A percentile compares a stretch with the other conserved stretches of the same genome.
These are phyloP conservation scores for Gymnopus androsaceus DNA, from an alignment of 1,284 basidiomycete genomes.

Conservation along the genomic window DNA sequence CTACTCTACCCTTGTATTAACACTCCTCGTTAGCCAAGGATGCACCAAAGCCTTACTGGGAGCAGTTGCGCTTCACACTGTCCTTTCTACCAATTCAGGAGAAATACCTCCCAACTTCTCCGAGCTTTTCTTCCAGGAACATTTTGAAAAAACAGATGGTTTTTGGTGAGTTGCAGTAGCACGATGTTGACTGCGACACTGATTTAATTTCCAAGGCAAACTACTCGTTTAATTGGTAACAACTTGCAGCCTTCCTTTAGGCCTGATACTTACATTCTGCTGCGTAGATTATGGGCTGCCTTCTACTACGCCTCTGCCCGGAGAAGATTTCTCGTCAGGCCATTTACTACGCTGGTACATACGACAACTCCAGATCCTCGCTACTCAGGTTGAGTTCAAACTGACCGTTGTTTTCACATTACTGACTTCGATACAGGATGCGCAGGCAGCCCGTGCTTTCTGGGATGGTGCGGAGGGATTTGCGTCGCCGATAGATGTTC, in stretches of 20 bases:
- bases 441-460: conserved; percentile 4
- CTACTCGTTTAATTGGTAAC: neutral
- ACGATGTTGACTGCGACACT: too few species aligned
- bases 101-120: conserved; percentile 14
- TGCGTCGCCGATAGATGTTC: conserved; percentile 18
- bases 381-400: neutral
- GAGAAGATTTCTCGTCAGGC: conserved; percentile 17
- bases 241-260: neutral
- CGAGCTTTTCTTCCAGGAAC: conserved; percentile 19
- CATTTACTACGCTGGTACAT: conserved; percentile 20
- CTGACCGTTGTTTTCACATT: neutral
- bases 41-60: conserved; percentile 23
- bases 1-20: neutral
- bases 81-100: conserved; percentile 1
- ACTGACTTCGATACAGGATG: conserved; percentile 13
- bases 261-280: neutral
- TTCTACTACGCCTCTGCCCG: conserved; percentile 19
- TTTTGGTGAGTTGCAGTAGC: conserved; percentile 25
- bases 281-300: conserved; percentile 19
- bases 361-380: conserved; percentile 1
- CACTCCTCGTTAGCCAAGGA: conserved; percentile 18
- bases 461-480: conserved; percentile 12
- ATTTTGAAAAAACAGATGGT: conserved; percentile 19
- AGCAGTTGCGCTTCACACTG: conserved; percentile 19
- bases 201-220: neutral